Evolutionary conservation across 148 eudicot genomes (phyloP), one percentile per base, ranked within the genome.

Genomic region (Polygonum maritimum): DNA sequence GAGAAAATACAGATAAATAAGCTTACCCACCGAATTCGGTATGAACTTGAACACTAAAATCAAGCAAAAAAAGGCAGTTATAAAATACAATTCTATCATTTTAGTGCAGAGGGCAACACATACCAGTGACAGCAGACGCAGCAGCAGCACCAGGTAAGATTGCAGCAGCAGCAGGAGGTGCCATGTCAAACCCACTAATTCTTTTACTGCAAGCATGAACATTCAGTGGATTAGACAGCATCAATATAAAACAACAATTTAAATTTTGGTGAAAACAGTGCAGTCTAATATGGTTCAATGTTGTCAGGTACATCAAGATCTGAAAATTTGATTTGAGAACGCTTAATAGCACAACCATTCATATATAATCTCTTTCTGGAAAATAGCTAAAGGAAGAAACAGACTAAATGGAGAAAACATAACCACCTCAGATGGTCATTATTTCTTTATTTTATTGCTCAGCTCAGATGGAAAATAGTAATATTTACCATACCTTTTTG

Each of bases 101-200:
- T 73, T 40, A 12, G 77, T 74, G 73, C 15, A 73, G 19, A 77
- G 79, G 14, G 39, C 52, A 65, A 83, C 4, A 81, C 77, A 79
- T 87, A 93, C 98, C 98, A 82, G 89, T 12, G 35, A 58, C 33
- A 62, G 36, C 48, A 82, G 79, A 81, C 52, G 89, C 36, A 26
- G 21, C 57, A 79, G 79, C 79, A 80, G 88, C 83, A 77, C 82
- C 86, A 79, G 93, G 86, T 81, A 91, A 79, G 84, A 91, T 69
- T 63, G 96, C 94, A 82, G 88, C 81, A 76, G 93, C 82, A 76
- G 93, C 82, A 73, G 98, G 98, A 78, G 99, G 98, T 19, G 99
- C 94, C 99, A 96, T 92, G 85, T 96, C 98, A 76, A 96, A 96
- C 76, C 97, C 98, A 72, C 98, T 96, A 71, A 91, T 78, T 84